phyloP scores from a whole-genome alignment of 306 rosid species.

The Aeschynomene evenia region DNA sequence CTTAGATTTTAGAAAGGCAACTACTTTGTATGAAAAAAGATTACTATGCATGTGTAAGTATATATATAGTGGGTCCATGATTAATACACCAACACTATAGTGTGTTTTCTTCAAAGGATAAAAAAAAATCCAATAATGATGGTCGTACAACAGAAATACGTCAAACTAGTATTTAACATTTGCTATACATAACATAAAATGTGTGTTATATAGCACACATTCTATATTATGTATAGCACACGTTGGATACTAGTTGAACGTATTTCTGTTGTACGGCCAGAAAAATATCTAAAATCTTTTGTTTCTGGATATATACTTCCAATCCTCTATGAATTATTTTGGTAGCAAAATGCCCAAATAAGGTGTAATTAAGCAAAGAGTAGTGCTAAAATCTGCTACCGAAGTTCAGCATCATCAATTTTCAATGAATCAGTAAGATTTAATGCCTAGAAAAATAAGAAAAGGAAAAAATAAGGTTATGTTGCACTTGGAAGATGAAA shows the following conservation, averaged over 20 bases:
- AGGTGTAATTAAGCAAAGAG: not conserved
- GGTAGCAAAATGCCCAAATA: not conserved
- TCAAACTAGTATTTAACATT: too few species aligned
- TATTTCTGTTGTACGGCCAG: too few species aligned
- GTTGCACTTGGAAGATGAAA: not conserved
- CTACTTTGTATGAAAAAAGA: slow-evolving; percentile 2
- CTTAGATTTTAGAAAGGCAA: not conserved
- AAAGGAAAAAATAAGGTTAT: not conserved
- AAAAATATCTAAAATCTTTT: not conserved
- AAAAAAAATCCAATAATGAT: not conserved
- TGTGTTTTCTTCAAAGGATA: slow-evolving; percentile 3
- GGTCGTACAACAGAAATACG: too few species aligned
- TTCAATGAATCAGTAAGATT: not conserved
- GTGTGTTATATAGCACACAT: too few species aligned
- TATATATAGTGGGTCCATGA: too few species aligned
- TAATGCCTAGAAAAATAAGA: not conserved
- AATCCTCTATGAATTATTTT: not conserved
- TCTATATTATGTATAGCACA: too few species aligned
- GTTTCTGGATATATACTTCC: too few species aligned
- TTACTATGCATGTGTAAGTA: not conserved
- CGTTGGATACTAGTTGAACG: too few species aligned
- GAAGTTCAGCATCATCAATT: not conserved
- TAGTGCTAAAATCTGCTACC: not conserved
- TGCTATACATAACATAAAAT: too few species aligned
- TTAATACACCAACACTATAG: not conserved